Conservation (phyloP, 2,329 filamentous ascomycete genomes). For the Spiromastix sp. region DNA sequence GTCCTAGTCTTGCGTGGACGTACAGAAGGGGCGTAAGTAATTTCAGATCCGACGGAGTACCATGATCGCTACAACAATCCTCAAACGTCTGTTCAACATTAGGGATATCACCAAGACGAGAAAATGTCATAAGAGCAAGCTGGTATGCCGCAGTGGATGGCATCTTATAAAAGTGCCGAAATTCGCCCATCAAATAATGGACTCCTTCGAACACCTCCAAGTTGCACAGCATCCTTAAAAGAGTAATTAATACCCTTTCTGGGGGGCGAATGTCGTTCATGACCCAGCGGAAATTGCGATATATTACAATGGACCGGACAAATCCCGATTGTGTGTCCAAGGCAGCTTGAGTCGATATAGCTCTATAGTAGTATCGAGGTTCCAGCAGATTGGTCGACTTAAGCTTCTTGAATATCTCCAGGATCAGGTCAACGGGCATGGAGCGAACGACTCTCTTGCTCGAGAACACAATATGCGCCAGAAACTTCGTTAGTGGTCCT, state of each 20-base stretch:
- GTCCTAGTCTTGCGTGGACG: slow-evolving; percentile 59
- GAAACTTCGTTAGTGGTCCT: slow-evolving; percentile 13
- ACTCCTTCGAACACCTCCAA: slow-evolving; percentile 27
- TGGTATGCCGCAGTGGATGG: slow-evolving; percentile 25
- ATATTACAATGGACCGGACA: slow-evolving; percentile 26
- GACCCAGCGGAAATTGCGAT: slow-evolving; percentile 30
- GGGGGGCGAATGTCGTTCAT: slow-evolving; percentile 16
- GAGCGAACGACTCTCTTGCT: slow-evolving; percentile 17
- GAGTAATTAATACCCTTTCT: slow-evolving; percentile 13
- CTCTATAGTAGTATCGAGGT: slow-evolving; percentile 17
- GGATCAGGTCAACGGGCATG: slow-evolving; percentile 21
- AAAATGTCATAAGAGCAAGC: slow-evolving; percentile 30
- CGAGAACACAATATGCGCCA: slow-evolving; percentile 19
- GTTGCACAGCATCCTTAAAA: slow-evolving; percentile 18
- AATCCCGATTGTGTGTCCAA: slow-evolving; percentile 19
- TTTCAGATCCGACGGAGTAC: slow-evolving; percentile 20
- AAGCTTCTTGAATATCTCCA: slow-evolving; percentile 20
- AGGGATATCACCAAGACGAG: slow-evolving; percentile 36
- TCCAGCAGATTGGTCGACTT: slow-evolving; percentile 16
- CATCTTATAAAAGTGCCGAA: slow-evolving; percentile 21
- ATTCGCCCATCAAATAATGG: slow-evolving; percentile 33
- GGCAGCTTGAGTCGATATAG: slow-evolving; percentile 21
- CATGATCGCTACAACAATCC: slow-evolving; percentile 28
- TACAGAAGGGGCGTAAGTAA: slow-evolving; percentile 52
- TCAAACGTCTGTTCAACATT: slow-evolving; percentile 37